Evolutionary conservation across 129 eudicot genomes (phyloP).

Genomic region (Cynara cardunculus): DNA sequence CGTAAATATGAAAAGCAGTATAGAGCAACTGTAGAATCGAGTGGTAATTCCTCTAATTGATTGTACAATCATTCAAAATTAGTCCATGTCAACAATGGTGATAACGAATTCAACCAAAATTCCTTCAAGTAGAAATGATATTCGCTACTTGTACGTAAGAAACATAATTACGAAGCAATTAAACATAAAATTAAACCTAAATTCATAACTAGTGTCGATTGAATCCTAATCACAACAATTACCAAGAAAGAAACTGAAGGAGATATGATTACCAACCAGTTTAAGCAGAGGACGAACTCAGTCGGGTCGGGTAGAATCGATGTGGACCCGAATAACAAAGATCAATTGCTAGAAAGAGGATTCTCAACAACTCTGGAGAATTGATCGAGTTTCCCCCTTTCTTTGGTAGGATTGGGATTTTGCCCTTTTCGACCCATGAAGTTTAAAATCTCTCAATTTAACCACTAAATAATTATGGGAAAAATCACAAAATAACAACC

Average conservation of each 20-base stretch:
- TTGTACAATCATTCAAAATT: neutral
- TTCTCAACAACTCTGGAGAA: neutral
- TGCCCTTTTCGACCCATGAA: constrained; percentile 5
- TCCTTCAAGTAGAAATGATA: neutral
- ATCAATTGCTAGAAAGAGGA: neutral
- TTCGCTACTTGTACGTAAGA: neutral
- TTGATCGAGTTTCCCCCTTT: neutral
- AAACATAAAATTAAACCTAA: neutral
- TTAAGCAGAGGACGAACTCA: neutral
- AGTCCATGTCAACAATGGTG: neutral
- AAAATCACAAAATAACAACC: too few species aligned
- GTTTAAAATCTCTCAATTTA: neutral
- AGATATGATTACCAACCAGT: neutral
- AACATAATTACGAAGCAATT: neutral
- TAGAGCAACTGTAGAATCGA: neutral
- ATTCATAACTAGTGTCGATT: constrained; percentile 1
- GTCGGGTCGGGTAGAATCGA: neutral
- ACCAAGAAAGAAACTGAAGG: constrained; percentile 2
- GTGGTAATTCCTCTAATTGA: neutral
- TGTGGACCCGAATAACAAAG: constrained; percentile 10
- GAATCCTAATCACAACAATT: constrained; percentile 7
- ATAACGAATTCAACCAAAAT: neutral
- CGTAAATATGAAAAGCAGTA: neutral
- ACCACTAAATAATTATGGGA: neutral
- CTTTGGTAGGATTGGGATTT: neutral